These are phyloP conservation scores for Chaetomiaceae sp. DNA, from an alignment of 2,329 filamentous ascomycete species.

Conservation along the genomic window DNA sequence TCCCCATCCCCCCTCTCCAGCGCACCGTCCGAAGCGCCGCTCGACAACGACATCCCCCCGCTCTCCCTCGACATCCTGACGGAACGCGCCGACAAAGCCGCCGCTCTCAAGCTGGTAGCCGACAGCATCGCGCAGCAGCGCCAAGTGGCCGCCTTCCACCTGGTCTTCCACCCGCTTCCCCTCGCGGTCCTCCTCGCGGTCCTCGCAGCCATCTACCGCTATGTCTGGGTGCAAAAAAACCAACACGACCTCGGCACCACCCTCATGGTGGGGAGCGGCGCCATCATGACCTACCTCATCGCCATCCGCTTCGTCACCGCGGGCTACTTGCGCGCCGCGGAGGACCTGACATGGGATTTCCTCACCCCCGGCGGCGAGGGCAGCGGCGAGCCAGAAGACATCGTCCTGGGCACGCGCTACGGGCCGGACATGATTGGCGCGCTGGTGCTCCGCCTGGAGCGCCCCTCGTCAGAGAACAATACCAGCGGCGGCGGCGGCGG, in stretches of 20 bases:
- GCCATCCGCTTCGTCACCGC: constrained; percentile 55
- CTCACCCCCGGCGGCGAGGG: constrained; percentile 26
- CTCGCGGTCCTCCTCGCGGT: constrained; percentile 43
- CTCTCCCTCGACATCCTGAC: constrained; percentile 57
- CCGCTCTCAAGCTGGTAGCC: constrained; percentile 68
- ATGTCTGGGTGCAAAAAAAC: constrained; percentile 39
- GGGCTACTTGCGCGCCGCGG: constrained; percentile 60
- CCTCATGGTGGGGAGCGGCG: constrained; percentile 53
- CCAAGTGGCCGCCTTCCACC: constrained; percentile 56
- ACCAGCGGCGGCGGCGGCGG: background rate
- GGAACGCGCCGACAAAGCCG: constrained; percentile 54
- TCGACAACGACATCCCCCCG: constrained; percentile 52
- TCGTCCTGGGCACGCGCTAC: constrained; percentile 61
- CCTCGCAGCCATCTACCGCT: constrained; percentile 43
- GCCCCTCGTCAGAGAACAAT: constrained; percentile 20
- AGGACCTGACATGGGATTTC: constrained; percentile 58
- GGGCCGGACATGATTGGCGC: constrained; percentile 67
- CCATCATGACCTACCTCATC: constrained; percentile 60
- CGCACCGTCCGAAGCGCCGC: constrained; percentile 6
- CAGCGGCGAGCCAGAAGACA: constrained; percentile 37
- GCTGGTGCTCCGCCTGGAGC: constrained; percentile 62
- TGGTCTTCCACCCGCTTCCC: constrained; percentile 59
- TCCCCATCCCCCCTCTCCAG: background rate
- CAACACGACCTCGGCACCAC: constrained; percentile 49
- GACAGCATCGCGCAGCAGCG: constrained; percentile 81